Base-by-base conservation (phyloP, 2,329 filamentous ascomycete species). In the Plectosphaerella plurivora region DNA sequence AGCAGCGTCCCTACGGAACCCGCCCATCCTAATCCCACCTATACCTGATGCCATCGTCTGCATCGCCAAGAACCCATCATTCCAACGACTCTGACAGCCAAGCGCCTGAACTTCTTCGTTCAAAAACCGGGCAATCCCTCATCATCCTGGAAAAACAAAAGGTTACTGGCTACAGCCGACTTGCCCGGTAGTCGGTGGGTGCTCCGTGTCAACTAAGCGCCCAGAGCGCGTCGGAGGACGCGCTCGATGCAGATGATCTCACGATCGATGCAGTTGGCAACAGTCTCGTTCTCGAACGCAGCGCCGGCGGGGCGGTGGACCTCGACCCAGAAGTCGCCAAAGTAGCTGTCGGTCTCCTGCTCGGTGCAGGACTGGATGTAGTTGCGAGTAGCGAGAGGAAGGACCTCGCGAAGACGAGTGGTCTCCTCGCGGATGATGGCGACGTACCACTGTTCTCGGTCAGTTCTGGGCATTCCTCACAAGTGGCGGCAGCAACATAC, bases 361-460 rank as follows among this genome's bases (percentile, higher is more conserved):
- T 71, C 61, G 6, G 79, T 62, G 1, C 62, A 53, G 12, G 67
- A 67, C 48, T 73, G 74, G 53, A 77, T 70, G 6, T 64, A 63
- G 41, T 20, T 44, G 41, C 41, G 41, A 20, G 18, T 16, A 5
- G 41, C n/a, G 20, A 80, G 67, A 1, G 71, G 62, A 11, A 75
- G 67, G 10, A 60, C 50, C 35, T 71, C 59, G 11, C 77, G 62
- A 22, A 71, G 68, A 2, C 72, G 66, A 12, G 63, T 68, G 1
- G 79, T 78, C 60, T 80, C 75, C 57, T 80, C 74, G 37, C 79
- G 77, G 52, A 85, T 77, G 22, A 81, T 53, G 15, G 70, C 67
- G 51, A 84, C 76, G 65, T 83, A 85, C 70, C 74, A 85, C 81
- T 84, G 47, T 37, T 10, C 11, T 33, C 20, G 9, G 52, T 62